Base-by-base conservation (phyloP, 2,329 filamentous ascomycete species). In the Neopestalotiopsis sp. region DNA sequence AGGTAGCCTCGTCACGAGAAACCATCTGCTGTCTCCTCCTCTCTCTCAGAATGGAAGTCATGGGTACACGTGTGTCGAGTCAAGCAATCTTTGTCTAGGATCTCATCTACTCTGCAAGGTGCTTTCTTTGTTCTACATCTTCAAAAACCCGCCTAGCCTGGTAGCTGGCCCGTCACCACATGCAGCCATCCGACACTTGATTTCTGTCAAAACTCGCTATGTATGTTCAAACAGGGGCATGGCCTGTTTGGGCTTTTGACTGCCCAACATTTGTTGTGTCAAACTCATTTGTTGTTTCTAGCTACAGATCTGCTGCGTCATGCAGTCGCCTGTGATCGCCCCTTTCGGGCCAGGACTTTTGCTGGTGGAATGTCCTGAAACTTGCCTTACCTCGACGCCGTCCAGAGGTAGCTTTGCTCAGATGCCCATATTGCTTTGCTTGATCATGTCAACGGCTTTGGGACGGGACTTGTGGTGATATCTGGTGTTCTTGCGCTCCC, bases 61-160 rank as follows among this genome's bases (percentile, higher is more conserved):
- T 74, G 74, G 76, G 74, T 81, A 83, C 84, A 86, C 83, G 82
- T 86, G 84, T 86, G 84, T 85, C 85, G 85, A 87, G 85, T 88
- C 85, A 82, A 83, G 80, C 77, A 80, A 81, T 79, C 75, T 78
- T 74, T 76, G 75, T 75, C 76, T 76, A 70, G 76, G 75, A 76
- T 78, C 75, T 76, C 75, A 75, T 78, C 75, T 76, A 72, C 76
- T 77, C 71, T 73, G 73, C 74, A 72, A 71, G 74, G 72, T 74
- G 71, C 71, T 79, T 80, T 82, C 84, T 86, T 86, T 86, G 83
- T 86, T 82, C 77, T 78, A 79, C 78, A 70, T 78, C 77, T 74
- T 79, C 78, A 79, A 76, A 75, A 78, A 75, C 70, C 75, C 74
- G 75, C 73, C 76, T 79, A 77, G 75, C 72, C 73, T 79, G 74